These are phyloP conservation scores for Candolleomyces aberdarensis DNA, from an alignment of 768 basidiomycete species.

Conservation along the genomic window DNA sequence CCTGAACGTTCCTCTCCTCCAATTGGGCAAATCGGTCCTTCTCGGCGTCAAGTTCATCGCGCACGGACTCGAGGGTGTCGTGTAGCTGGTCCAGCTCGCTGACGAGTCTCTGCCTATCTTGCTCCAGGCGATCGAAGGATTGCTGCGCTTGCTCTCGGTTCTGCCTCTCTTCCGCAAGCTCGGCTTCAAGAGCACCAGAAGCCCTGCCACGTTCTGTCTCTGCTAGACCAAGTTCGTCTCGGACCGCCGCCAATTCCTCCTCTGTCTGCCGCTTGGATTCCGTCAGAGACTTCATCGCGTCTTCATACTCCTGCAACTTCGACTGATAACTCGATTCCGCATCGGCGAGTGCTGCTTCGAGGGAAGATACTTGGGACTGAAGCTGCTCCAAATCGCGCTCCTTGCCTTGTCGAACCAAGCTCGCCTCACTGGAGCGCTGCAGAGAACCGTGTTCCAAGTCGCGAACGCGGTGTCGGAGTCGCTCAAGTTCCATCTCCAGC, in stretches of 20 bases:
- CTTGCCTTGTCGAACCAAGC: neutral
- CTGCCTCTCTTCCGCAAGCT: slow-evolving; percentile 3
- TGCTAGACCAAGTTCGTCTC: neutral
- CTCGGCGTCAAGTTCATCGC: neutral
- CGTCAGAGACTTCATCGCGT: neutral
- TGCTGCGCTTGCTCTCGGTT: neutral
- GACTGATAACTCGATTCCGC: neutral
- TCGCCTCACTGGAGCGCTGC: neutral
- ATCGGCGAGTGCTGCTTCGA: neutral
- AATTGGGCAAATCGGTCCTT: neutral
- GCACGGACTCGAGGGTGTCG: neutral
- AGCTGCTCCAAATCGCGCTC: neutral
- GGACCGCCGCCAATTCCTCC: neutral
- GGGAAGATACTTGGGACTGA: neutral
- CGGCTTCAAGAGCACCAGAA: neutral
- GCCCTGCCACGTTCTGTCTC: neutral
- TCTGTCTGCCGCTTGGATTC: neutral
- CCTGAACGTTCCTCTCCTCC: neutral
- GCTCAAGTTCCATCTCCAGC: slow-evolving; percentile 3
- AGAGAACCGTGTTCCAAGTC: neutral
- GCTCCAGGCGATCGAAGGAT: neutral
- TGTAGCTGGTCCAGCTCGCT: neutral
- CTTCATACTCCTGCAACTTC: neutral
- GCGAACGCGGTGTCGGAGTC: neutral
- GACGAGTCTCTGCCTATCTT: neutral